Evolutionary conservation across 179 eudicot species (phyloP), one percentile per base, ranked within the genome.

Genomic region (Corrigiola litoralis): DNA sequence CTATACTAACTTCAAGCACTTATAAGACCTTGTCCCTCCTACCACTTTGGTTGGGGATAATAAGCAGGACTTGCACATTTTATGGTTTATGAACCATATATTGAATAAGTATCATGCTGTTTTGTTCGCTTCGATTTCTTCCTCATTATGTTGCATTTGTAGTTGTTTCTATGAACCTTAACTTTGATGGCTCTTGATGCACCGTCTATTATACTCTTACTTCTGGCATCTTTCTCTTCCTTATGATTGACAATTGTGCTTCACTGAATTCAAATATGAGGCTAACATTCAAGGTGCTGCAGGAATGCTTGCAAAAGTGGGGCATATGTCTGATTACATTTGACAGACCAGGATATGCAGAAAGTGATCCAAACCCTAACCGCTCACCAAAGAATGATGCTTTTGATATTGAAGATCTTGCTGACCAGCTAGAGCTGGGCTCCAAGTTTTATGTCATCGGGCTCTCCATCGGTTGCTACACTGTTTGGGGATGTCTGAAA

Each of bases 321-420:
- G 79, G 84, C 11, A 68, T 89, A 42, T 82, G 70, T 69, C 59
- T 89, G 27, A 53, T 87, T 44, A 42, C 82, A 49, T 87, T 79
- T 55, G 97, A 90, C 72, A 74, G 97, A 51, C 85, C 97, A 12
- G 97, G 95, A 71, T 84, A 90, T 59, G 91, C 82, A 28, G 97
- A 90, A 65, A 90, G 97, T 63, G 97, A 90, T 77, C 89, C 92
- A 45, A 85, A 90, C 73, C 87, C 92, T 27, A 67, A 74, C 6
- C 83, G 92, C 25, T 77, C 95, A 7, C 52, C 81, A 25, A 83
- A 80, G 74, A 81, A 72, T 24, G 92, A 84, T 69, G 90, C 96
- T 50, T 74, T 71, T 5, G 96, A 89, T 52, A 89, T 89, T 40
- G 67, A 84, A 71, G 92, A 89, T 65, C 85, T 89, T n/a, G 89